Percentiles rank a stretch among this genome's conserved stretches.
Conservation (phyloP, 768 basidiomycete species). For the Lactarius trivialis region DNA sequence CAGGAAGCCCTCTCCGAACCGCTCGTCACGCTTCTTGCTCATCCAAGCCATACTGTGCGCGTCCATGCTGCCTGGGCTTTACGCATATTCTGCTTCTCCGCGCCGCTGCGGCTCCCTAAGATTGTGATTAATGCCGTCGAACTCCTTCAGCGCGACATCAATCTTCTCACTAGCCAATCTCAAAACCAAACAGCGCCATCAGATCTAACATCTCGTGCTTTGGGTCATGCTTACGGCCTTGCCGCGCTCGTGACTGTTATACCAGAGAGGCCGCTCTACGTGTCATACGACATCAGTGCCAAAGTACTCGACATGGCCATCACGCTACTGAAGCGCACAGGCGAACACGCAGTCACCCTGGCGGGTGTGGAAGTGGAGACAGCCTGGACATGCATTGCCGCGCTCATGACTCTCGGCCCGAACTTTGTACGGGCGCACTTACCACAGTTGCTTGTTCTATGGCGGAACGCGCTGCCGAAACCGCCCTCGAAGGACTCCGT, state of each 20-base stretch:
- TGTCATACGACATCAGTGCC: slow-evolving; percentile 87
- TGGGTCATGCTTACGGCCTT: slow-evolving; percentile 88
- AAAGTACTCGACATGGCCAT: slow-evolving; percentile 90
- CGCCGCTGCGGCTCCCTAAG: slow-evolving; percentile 78
- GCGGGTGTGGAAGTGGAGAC: slow-evolving; percentile 85
- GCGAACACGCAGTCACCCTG: slow-evolving; percentile 81
- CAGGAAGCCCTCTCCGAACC: slow-evolving; percentile 81
- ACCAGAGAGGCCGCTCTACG: slow-evolving; percentile 83
- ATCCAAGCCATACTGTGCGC: slow-evolving; percentile 84
- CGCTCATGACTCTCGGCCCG: slow-evolving; percentile 87
- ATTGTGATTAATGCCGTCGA: slow-evolving; percentile 72
- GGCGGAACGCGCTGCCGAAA: slow-evolving; percentile 96
- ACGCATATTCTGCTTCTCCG: slow-evolving; percentile 84
- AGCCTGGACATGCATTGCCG: slow-evolving; percentile 88
- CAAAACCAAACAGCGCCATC: slow-evolving; percentile 59
- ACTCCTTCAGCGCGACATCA: slow-evolving; percentile 77
- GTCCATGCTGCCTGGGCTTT: slow-evolving; percentile 83
- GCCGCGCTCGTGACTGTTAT: slow-evolving; percentile 82
- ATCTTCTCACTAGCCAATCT: slow-evolving; percentile 41
- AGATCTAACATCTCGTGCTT: slow-evolving; percentile 62
- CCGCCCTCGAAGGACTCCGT: slow-evolving; percentile 82
- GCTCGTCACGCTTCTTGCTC: slow-evolving; percentile 74
- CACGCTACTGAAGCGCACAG: slow-evolving; percentile 81
- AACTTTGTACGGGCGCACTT: slow-evolving; percentile 92
- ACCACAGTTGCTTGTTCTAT: slow-evolving; percentile 88